Evolutionary conservation across 257 asterid genomes (phyloP).

Genomic region (Rauvolfia tetraphylla): DNA sequence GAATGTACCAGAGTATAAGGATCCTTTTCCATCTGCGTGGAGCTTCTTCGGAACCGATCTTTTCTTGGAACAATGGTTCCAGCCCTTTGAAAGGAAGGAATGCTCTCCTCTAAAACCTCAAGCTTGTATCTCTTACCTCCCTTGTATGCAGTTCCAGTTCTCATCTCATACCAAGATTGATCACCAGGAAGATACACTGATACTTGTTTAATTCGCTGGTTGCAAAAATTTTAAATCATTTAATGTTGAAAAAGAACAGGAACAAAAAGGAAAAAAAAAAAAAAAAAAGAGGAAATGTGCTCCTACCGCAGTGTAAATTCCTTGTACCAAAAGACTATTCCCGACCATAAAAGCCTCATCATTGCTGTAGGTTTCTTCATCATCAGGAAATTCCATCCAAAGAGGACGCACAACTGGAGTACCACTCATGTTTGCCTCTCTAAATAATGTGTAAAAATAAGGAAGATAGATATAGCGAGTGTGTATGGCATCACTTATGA

Average conservation of each 20-base stretch:
- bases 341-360: constrained; percentile 99
- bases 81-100: constrained; percentile 90
- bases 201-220: constrained; percentile 72
- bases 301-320: constrained; percentile 77
- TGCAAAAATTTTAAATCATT: constrained; percentile 10
- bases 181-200: constrained; percentile 91
- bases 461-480: constrained; percentile 87
- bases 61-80: constrained; percentile 93
- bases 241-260: constrained; percentile 4
- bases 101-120: constrained; percentile 64
- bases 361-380: constrained; percentile 69
- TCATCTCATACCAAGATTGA: constrained; percentile 75
- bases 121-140: constrained; percentile 74
- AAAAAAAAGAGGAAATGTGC: not conserved
- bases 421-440: constrained; percentile 90
- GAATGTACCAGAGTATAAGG: constrained; percentile 88
- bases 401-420: constrained; percentile 90
- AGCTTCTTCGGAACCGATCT: constrained; percentile 87
- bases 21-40: constrained; percentile 92
- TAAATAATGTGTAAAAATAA: constrained; percentile 84
- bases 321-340: constrained; percentile 87
- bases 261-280: not conserved
- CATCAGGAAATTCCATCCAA: constrained; percentile 97
- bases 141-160: constrained; percentile 65
- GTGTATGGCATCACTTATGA: constrained; percentile 83